These are phyloP conservation scores for Aurantiochytrium sp. DNA, from an alignment of 108 stramenopile genomes.

Conservation along the genomic window DNA sequence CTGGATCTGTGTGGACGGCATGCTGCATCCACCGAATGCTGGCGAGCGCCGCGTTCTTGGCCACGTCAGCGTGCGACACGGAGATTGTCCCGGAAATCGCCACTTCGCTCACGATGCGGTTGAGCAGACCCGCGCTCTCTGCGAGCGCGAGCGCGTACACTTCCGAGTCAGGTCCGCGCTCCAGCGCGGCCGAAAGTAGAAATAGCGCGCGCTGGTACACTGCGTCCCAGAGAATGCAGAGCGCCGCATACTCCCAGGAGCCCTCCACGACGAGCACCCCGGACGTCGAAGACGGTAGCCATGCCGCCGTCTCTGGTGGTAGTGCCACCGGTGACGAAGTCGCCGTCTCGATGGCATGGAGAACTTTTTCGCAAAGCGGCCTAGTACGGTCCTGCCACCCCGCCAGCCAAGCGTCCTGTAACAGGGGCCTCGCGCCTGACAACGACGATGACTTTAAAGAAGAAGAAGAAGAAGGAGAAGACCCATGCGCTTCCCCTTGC, in stretches of 20 bases:
- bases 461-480: too few relatives aligned
- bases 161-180: neutral
- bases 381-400: too few relatives aligned
- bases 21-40: neutral
- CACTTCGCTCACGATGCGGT: neutral
- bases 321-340: too few relatives aligned
- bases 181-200: neutral
- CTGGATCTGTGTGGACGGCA: neutral
- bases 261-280: neutral
- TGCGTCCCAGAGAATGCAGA: neutral
- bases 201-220: conserved; percentile 15
- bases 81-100: neutral
- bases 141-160: neutral
- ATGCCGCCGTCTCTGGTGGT: too few relatives aligned
- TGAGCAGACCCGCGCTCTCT: neutral
- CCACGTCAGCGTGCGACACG: neutral
- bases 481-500: too few relatives aligned
- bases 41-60: neutral
- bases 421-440: too few relatives aligned
- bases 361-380: too few relatives aligned
- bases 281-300: too few relatives aligned
- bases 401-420: too few relatives aligned
- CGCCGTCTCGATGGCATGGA: too few relatives aligned
- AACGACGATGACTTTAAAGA: too few relatives aligned
- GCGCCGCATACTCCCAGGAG: conserved; percentile 6